Evolutionary conservation across 75 land plant species (phyloP), one percentile per base, ranked within the genome.

Genomic region (Pinus albicaulis): DNA sequence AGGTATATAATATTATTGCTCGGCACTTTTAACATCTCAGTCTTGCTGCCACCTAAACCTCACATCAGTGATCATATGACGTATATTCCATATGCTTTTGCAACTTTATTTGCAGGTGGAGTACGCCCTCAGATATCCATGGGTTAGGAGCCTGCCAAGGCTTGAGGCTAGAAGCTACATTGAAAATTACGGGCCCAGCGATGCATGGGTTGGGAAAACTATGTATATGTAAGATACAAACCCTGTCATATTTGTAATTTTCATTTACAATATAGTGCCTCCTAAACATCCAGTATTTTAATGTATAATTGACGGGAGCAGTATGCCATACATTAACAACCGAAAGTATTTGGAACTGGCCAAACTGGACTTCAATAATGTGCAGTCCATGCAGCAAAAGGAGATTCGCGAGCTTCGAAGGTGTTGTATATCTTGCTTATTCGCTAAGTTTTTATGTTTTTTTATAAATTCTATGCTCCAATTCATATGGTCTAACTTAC

Each of bases 341-440:
- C 28, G 58, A 16, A 59, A 58, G 34, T 83, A 83, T 71, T 64
- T 88, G 63, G 79, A 76, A 31, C 73, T 88, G 13, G 90, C 90
- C 19, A 83, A 88, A 53, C 78, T 79, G n/a, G 90, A 88, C 76
- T 88, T 76, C 65, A 89, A 89, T 41, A 22, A 60, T 48, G 84
- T 89, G 7, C 90, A 83, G 56, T 16, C 71, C 0, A 22, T 80
- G 17, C 89, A 89, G 63, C 71, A 61, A 41, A 76, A 71, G 31
- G 90, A 89, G 59, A 57, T 83, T 16, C 68, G 15, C 6, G 36
- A 64, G 38, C 68, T 64, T 31, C 68, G 31, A 13, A 15, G 68
- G 68, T 28, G 31, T 1, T 1, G 1, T n/a, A n/a, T n/a, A n/a
- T n/a, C 14, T 31, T 15, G 6, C 17, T 7, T 14, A 4, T 17